These are phyloP conservation scores for Ustilaginoidea virens DNA, from an alignment of 2,329 filamentous ascomycete species.

Conservation along the genomic window DNA sequence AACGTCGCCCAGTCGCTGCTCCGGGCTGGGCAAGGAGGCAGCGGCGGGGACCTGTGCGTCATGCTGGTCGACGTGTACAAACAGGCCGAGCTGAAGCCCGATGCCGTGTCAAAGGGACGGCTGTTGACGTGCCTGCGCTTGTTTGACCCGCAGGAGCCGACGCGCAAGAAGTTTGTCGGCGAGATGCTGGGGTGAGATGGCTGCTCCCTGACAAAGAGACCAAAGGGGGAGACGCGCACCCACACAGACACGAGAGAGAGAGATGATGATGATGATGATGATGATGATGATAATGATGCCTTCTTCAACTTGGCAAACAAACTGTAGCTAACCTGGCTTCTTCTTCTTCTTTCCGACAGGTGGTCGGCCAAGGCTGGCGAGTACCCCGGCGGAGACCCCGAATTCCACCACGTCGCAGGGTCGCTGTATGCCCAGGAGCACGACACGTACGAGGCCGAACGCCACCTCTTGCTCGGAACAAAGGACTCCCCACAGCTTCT, in stretches of 20 bases:
- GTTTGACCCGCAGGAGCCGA: slow-evolving; percentile 74
- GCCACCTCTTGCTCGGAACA: slow-evolving; percentile 76
- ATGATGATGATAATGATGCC: too few species aligned
- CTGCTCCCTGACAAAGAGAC: not conserved
- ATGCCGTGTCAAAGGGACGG: slow-evolving; percentile 58
- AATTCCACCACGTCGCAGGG: slow-evolving; percentile 85
- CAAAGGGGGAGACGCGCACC: too few species aligned
- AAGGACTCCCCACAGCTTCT: slow-evolving; percentile 74
- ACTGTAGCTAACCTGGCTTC: too few species aligned
- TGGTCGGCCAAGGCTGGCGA: slow-evolving; percentile 83
- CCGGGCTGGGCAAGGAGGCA: slow-evolving; percentile 84
- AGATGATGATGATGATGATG: too few species aligned
- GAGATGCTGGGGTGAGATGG: slow-evolving; percentile 69
- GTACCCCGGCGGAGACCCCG: slow-evolving; percentile 80
- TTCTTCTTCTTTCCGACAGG: slow-evolving; percentile 8
- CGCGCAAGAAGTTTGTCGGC: slow-evolving; percentile 78
- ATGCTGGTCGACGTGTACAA: slow-evolving; percentile 83
- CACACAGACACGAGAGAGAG: too few species aligned
- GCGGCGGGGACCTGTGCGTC: slow-evolving; percentile 77
- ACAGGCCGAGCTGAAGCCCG: slow-evolving; percentile 66
- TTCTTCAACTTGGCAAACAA: too few species aligned
- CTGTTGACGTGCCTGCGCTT: slow-evolving; percentile 65
- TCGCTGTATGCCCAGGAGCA: slow-evolving; percentile 83
- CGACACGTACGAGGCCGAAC: slow-evolving; percentile 84
- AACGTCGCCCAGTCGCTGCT: slow-evolving; percentile 74